Conservation (phyloP, 495 filamentous ascomycete genomes). For the Halenospora varia region DNA sequence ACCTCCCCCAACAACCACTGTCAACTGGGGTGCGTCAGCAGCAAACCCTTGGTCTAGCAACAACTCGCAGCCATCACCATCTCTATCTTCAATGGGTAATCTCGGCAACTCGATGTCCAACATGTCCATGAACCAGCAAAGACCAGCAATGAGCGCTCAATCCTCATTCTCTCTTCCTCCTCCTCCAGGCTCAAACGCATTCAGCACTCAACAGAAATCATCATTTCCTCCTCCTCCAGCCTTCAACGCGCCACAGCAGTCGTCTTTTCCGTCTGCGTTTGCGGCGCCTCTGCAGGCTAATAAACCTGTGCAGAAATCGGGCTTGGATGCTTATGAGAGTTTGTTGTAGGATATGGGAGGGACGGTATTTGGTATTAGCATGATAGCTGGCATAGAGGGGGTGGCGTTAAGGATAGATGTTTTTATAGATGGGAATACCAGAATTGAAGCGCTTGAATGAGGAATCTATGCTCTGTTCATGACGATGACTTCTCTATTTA, state of each 20-base stretch:
- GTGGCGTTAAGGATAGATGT: no score
- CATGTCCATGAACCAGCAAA: constrained; percentile 20
- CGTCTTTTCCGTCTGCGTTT: constrained; percentile 21
- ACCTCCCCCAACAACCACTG: neutral
- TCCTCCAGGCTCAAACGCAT: constrained; percentile 41
- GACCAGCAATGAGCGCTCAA: constrained; percentile 11
- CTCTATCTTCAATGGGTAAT: constrained; percentile 28
- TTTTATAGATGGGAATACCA: no score
- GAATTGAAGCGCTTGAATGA: no score
- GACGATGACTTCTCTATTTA: no score
- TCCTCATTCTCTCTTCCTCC: constrained; percentile 44
- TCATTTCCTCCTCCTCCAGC: constrained; percentile 14
- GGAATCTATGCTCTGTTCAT: no score
- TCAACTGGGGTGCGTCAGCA: constrained; percentile 22
- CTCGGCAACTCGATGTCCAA: constrained; percentile 26
- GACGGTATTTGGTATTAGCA: no score
- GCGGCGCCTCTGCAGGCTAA: constrained; percentile 19
- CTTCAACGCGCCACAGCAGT: constrained; percentile 26
- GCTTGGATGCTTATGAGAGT: constrained; percentile 79
- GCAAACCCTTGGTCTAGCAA: constrained; percentile 23
- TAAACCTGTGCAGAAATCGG: constrained; percentile 46
- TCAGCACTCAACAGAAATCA: constrained; percentile 28
- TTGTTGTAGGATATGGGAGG: no score
- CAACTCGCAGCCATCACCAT: constrained; percentile 9
- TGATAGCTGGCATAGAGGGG: no score